These are phyloP conservation scores for Aspergillus unguis DNA, from an alignment of 2,329 filamentous ascomycete genomes.

Conservation along the genomic window DNA sequence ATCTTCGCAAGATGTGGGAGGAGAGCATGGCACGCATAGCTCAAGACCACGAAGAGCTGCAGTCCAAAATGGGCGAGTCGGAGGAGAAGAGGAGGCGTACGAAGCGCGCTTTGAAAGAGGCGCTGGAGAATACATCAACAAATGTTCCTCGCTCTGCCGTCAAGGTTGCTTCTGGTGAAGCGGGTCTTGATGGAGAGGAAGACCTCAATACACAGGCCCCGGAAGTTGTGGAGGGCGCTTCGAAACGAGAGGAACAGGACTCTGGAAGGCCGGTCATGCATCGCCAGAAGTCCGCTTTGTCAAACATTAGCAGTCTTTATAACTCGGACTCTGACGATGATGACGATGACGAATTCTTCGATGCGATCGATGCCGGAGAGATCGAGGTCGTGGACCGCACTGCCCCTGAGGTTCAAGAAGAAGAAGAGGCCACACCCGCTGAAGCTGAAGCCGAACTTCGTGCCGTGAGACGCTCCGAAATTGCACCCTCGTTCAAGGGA, in stretches of 20 bases:
- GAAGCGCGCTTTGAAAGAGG: constrained; percentile 84
- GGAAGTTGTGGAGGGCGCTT: constrained; percentile 13
- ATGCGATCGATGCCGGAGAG: constrained; percentile 89
- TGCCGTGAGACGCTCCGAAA: constrained; percentile 56
- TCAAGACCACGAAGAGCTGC: constrained; percentile 85
- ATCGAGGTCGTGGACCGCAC: constrained; percentile 68
- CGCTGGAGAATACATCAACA: constrained; percentile 59
- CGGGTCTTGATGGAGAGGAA: constrained; percentile 30
- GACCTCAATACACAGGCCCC: constrained; percentile 28
- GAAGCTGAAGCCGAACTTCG: constrained; percentile 40
- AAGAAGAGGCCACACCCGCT: constrained; percentile 46
- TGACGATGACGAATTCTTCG: constrained; percentile 86
- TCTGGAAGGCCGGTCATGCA: constrained; percentile 33
- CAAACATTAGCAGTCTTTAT: constrained; percentile 69
- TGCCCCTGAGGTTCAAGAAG: constrained; percentile 44
- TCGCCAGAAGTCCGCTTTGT: constrained; percentile 64
- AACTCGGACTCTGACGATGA: constrained; percentile 69
- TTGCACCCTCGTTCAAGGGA: constrained; percentile 75
- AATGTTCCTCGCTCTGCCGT: constrained; percentile 39
- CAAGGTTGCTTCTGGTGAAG: constrained; percentile 29
- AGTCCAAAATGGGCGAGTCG: constrained; percentile 81
- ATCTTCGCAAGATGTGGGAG: constrained; percentile 95
- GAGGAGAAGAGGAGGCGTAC: constrained; percentile 87
- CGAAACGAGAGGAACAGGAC: constrained; percentile 9
- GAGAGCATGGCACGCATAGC: constrained; percentile 99